Evolutionary conservation across 768 basidiomycete genomes (phyloP), one percentile per base, ranked within the genome.

Genomic region (Lyophyllum semitale): DNA sequence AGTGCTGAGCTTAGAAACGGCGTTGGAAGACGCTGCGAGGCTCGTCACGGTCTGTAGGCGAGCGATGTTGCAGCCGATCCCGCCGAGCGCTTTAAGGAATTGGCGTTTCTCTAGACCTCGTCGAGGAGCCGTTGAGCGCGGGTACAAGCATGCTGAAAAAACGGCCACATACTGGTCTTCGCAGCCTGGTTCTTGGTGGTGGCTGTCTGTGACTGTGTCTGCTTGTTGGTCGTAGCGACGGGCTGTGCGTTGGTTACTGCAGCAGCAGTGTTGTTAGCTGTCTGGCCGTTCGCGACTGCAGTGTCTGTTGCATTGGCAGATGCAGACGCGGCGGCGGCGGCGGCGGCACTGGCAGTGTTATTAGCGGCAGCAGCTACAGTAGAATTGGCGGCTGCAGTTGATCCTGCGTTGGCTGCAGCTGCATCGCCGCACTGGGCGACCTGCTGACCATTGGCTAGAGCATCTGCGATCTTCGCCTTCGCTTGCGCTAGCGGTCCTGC

Each of bases 41-140:
- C 46, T 56, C 6, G 48, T 25, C 2, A 63, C 57, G 15, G 56
- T 63, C 47, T 60, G 38, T 9, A 59, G 13, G 29, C 59, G 59
- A 4, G 57, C 54, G 22, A 56, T 29, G 49, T 63, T 63, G 52
- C 62, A 63, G 17, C 47, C 54, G 23, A 60, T 40, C n/a, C 53
- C 47, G 30, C 62, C 62, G 25, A 63, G 55, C 9, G 57, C 48
- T 17, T 58, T 54, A 17, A 51, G 44, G 45, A 50, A 40, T 43
- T 60, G 59, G 15, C 59, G 54, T 48, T 53, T 60, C 46, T 55
- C 62, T 40, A n/a, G n/a, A n/a, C n/a, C n/a, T n/a, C n/a, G n/a
- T n/a, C n/a, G n/a, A n/a, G n/a, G n/a, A n/a, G n/a, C n/a, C n/a
- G n/a, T n/a, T n/a, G n/a, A n/a, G n/a, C n/a, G n/a, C n/a, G n/a